Evolutionary conservation across 164 flowering plant species (phyloP), one percentile per base, ranked within the genome.

Genomic region (Buxus sempervirens): DNA sequence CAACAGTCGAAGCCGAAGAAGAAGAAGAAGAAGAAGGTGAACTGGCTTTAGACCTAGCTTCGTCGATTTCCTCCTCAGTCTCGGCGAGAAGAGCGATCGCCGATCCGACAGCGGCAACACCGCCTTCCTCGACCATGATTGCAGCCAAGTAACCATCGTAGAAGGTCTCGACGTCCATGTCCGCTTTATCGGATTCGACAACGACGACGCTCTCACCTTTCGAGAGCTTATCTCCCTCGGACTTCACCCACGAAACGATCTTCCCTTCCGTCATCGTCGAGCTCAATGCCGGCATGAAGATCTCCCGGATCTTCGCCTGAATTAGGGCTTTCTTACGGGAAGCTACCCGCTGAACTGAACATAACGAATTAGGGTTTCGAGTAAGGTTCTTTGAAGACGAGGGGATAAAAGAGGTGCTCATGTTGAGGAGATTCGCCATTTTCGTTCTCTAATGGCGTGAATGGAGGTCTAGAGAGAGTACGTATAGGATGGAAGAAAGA

Each of bases 231-330:
- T 93, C 98, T 38, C 98, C 99, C 63, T 92, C 98, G n/a, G 97
- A 84, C 70, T 87, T 95, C 62, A 84, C 69, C 98, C 98, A 93
- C 6, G 95, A 86, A 38, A 90, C 96, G 67, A 96, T 93, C 80
- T 93, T 96, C 6, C 98, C 99, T 69, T 93, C 98, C 0, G 98
- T 96, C 99, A 96, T 96, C 49, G 99, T 96, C 67, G 98, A 92
- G 79, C 97, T 90, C 18, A 93, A 79, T 0, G 97, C 98, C 12
- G 99, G 99, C 98, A 96, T 96, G 90, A 96, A 96, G 66, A 96
- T 93, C 80, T 96, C 98, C 1, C 97, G 88, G 87, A 90, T 88
- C 90, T 93, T 93, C 64, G 96, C 83, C 22, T 77, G 79, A 38
- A 84, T 80, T 8, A 9, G 69, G 60, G 57, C 61, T 38, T 60